Evolutionary conservation across 129 eudicot genomes (phyloP).

Genomic region (Flaveria trinervia): DNA sequence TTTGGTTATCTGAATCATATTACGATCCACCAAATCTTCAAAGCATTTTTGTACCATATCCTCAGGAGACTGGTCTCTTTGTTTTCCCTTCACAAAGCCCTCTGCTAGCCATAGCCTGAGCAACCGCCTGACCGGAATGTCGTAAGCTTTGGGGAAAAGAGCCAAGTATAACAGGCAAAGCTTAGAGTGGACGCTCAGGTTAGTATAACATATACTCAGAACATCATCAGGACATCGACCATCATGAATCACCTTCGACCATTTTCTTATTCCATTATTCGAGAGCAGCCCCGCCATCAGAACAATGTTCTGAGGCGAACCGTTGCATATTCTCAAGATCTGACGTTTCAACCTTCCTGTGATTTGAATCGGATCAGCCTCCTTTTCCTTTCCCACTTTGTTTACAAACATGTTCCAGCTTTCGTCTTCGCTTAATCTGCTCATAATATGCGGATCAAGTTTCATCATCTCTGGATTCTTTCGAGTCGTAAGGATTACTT

Average conservation of each 20-base stretch:
- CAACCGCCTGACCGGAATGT: slow-evolving; percentile 52
- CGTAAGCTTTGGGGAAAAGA: slow-evolving; percentile 52
- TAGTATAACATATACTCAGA: slow-evolving; percentile 34
- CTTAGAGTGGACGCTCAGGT: slow-evolving; percentile 32
- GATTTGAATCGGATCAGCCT: slow-evolving; percentile 16
- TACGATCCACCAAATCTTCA: slow-evolving; percentile 42
- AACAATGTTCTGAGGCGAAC: slow-evolving; percentile 42
- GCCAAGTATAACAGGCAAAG: slow-evolving; percentile 51
- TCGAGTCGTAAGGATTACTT: slow-evolving; percentile 38
- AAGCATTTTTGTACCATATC: slow-evolving; percentile 46
- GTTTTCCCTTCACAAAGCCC: slow-evolving; percentile 46
- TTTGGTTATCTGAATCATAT: slow-evolving; percentile 52
- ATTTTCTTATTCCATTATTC: background rate
- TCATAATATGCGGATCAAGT: slow-evolving; percentile 8
- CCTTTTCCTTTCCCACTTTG: slow-evolving; percentile 35
- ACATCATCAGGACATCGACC: slow-evolving; percentile 22
- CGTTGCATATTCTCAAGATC: slow-evolving; percentile 36
- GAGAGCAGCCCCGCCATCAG: slow-evolving; percentile 42
- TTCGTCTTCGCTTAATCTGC: slow-evolving; percentile 24
- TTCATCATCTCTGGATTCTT: slow-evolving; percentile 5
- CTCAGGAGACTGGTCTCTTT: slow-evolving; percentile 28
- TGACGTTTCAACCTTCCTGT: background rate
- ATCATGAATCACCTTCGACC: slow-evolving; percentile 18
- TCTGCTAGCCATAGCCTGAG: slow-evolving; percentile 59
- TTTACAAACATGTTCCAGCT: slow-evolving; percentile 46